Evolutionary conservation across 208 protist genomes (phyloP), one percentile per base, ranked within the genome.

Genomic region (Crithidia fasciculata): DNA sequence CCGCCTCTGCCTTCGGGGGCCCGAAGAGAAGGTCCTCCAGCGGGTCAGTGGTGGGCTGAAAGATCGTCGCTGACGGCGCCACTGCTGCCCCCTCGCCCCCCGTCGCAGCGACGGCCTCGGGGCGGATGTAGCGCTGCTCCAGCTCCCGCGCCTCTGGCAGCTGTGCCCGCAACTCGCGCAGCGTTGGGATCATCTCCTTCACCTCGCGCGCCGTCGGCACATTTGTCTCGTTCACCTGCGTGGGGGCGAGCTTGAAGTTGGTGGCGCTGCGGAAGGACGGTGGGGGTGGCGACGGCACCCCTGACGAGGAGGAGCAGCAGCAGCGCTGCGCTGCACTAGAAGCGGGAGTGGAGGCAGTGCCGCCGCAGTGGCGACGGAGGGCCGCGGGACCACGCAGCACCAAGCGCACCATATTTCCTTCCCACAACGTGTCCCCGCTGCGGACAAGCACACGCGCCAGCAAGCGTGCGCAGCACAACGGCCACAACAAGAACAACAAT

Each of bases 181-280:
- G 45, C 47, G 85, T 78, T 10, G 90, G 87, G 55, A 95, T 81
- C 78, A 88, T 79, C 57, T 66, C 19, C 12, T 47, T 39, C 8
- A 95, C 77, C 69, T 95, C 90, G 12, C 58, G 44, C 44, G 86
- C 87, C 16, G 76, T 84, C 37, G 87, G 90, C 18, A 87, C 72
- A 47, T 95, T 91, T 5, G 54, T 77, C n/a, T 88, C 85, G 47
- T 88, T 89, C 58, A 95, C 85, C 61, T 95, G 74, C 12, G 72
- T 53, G 3, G 86, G 66, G 7, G 76, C 65, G 8, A 91, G 65
- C 16, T 61, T 81, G 60, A 94, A 94, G 16, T 68, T 63, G 0
- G 75, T 85, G 8, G 39, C 6, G 36, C 82, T 85, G 49, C 66
- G 61, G 60, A 91, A 94, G 10, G 64, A 52, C 15, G 36, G 73